Conservation (phyloP, 192 early-diverging fungal genomes). For the Entomortierella beljakovae region DNA sequence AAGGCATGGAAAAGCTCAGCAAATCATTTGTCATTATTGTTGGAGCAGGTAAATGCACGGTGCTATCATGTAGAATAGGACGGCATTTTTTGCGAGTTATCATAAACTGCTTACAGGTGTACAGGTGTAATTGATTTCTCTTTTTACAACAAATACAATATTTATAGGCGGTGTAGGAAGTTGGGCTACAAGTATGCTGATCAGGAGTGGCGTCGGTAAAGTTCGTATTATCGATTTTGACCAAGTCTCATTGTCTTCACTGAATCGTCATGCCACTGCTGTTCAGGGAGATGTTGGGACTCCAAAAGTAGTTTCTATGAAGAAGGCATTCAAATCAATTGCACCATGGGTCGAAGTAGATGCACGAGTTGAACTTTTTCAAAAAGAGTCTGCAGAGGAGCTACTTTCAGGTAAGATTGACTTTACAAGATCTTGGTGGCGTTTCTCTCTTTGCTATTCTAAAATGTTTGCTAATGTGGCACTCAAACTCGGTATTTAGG, state of each 20-base stretch:
- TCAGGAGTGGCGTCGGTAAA: slow-evolving; percentile 87
- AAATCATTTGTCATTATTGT: slow-evolving; percentile 93
- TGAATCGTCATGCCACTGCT: slow-evolving; percentile 96
- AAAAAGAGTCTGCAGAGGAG: slow-evolving; percentile 70
- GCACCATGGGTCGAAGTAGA: slow-evolving; percentile 87
- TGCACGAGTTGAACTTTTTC: slow-evolving; percentile 81
- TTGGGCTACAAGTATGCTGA: slow-evolving; percentile 91
- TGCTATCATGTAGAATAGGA: too few species aligned
- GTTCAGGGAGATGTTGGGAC: slow-evolving; percentile 90
- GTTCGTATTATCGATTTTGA: slow-evolving; percentile 97
- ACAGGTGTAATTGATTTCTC: too few species aligned
- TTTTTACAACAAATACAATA: too few species aligned
- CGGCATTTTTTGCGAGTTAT: too few species aligned
- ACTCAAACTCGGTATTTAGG: slow-evolving; percentile 34
- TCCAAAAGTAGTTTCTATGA: slow-evolving; percentile 84
- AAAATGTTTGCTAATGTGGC: too few species aligned
- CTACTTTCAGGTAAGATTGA: slow-evolving; percentile 72
- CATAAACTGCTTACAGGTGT: too few species aligned
- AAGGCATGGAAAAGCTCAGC: slow-evolving; percentile 78
- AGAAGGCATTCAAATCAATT: slow-evolving; percentile 78
- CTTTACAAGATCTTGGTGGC: neutral
- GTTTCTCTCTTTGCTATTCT: neutral
- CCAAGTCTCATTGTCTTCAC: slow-evolving; percentile 92
- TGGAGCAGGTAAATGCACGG: slow-evolving; percentile 71
- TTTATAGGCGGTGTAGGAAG: slow-evolving; percentile 92